Base-by-base conservation (phyloP, 2,329 filamentous ascomycete genomes). In the Paraconiothyrium sp. region DNA sequence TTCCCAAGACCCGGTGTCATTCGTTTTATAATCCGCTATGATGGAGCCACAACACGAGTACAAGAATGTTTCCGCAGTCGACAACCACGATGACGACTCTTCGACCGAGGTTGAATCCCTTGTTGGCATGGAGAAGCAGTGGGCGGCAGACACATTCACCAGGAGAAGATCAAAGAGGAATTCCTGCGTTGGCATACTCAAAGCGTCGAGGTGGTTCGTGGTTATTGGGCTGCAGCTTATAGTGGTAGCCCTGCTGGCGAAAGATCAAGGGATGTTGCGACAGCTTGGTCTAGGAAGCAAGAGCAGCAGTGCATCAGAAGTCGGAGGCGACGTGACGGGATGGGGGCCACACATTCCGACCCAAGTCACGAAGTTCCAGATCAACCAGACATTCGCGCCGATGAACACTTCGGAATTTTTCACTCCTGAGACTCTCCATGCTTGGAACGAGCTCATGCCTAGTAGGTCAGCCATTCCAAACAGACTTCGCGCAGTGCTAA, bases 361-460 rank as follows among this genome's bases (percentile, higher is more conserved):
- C 8, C 71, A 74, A 59, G 65, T 76, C 58, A 74, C 71, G 32
- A 72, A 64, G n/a, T 77, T 77, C 65, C 52, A 72, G 13, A 69
- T 76, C 55, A 76, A 76, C 48, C 74, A 77, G 58, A 76, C 74
- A 1, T 76, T 73, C 52, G 73, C 74, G 3, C 73, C 73, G 13
- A 74, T 74, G 62, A 75, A 76, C 61, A 77, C 74, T 1, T 74
- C 74, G 8, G 73, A 77, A 10, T 77, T 77, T 67, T 77, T 77
- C 70, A 72, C 71, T 22, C 72, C 73, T 43, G 67, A 73, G 52
- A 70, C 68, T 4, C 67, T 77, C 1, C 65, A 61, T 6, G 73
- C 74, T 32, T 77, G 73, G 74, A 77, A 77, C 58, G 73, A 76
- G 14, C 65, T 77, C 0, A 64, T 73, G 62, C 72, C 72, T 22